phyloP scores from a whole-genome alignment of 2,329 filamentous ascomycete genomes.

The Dichotomopilus funicola region DNA sequence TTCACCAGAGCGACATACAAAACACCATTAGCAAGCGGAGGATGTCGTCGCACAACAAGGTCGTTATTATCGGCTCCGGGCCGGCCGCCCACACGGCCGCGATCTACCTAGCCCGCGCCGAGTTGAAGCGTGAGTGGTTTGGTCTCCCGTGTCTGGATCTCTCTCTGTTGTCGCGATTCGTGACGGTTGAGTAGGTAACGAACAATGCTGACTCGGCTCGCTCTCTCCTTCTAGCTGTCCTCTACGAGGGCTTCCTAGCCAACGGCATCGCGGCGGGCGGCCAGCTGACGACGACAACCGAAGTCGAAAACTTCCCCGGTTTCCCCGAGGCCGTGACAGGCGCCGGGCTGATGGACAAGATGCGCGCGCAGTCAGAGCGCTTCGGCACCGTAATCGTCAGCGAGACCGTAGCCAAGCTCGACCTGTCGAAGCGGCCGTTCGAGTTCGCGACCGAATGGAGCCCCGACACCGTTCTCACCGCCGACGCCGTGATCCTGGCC shows the following conservation, averaged over 20 bases:
- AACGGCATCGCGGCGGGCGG: conserved; percentile 94
- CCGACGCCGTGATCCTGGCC: conserved; percentile 87
- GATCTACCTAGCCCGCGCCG: conserved; percentile 89
- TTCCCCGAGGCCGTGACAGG: conserved; percentile 89
- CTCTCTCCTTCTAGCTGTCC: conserved; percentile 52
- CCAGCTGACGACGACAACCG: conserved; percentile 96
- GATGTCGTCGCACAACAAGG: conserved; percentile 73
- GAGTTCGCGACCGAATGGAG: conserved; percentile 88
- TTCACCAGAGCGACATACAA: conserved; percentile 30
- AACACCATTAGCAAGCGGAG: conserved; percentile 42
- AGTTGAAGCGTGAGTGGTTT: conserved; percentile 65
- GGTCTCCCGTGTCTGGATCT: background rate
- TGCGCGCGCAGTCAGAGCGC: conserved; percentile 83
- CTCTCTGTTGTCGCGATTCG: background rate
- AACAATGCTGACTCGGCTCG: background rate
- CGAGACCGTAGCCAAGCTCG: conserved; percentile 85
- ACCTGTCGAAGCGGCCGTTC: conserved; percentile 79
- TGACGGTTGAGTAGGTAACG: no score
- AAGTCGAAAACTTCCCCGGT: conserved; percentile 96
- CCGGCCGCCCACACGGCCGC: conserved; percentile 96
- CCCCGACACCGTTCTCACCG: conserved; percentile 76
- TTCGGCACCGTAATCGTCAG: conserved; percentile 92
- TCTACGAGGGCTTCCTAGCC: conserved; percentile 97
- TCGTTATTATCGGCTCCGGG: conserved; percentile 91
- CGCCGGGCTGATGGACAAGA: conserved; percentile 84